These are phyloP conservation scores for Sclerotinia trifoliorum DNA, from an alignment of 2,329 filamentous ascomycete species.

Conservation along the genomic window DNA sequence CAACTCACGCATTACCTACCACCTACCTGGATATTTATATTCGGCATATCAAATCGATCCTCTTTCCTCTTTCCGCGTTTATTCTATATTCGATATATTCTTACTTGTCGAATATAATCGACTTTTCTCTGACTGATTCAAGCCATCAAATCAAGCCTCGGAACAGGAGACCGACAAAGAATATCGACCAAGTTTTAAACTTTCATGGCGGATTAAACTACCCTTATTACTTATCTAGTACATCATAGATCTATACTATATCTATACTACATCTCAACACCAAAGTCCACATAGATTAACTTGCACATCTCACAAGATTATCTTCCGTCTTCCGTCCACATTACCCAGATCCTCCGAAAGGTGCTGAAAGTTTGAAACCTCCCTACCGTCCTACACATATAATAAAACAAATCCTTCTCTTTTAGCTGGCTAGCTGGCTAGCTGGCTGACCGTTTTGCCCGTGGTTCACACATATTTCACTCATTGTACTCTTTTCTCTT, in stretches of 20 bases:
- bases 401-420: not conserved
- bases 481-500: not conserved
- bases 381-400: not conserved
- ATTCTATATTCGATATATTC: not conserved
- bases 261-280: not conserved
- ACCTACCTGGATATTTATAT: not conserved
- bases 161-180: not conserved
- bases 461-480: not conserved
- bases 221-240: not conserved
- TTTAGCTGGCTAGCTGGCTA: not conserved
- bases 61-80: too few relatives aligned
- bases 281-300: not conserved
- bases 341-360: not conserved
- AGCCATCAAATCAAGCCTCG: not conserved
- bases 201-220: not conserved
- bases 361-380: not conserved
- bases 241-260: not conserved
- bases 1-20: too few relatives aligned
- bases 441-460: slow-evolving; percentile 2
- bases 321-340: not conserved
- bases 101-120: too few relatives aligned
- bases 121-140: not conserved
- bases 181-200: not conserved
- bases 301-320: not conserved
- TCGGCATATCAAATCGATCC: too few relatives aligned